Evolutionary conservation across 192 early-diverging fungal genomes (phyloP).

Genomic region (Nowakowskiella sp.): DNA sequence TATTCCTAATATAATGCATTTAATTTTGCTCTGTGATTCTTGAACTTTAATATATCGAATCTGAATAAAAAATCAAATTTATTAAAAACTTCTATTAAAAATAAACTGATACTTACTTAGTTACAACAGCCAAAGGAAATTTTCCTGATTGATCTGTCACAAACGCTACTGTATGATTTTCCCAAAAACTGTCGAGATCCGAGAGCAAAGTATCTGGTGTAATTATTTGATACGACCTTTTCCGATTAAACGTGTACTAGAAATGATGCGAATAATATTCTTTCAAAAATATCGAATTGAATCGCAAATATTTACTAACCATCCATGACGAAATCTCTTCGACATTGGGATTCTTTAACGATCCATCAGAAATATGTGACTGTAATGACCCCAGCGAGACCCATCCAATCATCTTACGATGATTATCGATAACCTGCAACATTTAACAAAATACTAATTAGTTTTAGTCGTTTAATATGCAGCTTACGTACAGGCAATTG

Average conservation of each 20-base stretch:
- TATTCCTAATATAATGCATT: no score
- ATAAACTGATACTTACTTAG: no score
- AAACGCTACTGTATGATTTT: slow-evolving; percentile 71
- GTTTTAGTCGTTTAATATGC: no score
- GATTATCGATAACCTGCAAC: slow-evolving; percentile 56
- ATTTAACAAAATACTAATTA: no score
- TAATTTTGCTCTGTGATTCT: no score
- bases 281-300: background rate
- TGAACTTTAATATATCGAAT: no score
- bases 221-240: slow-evolving; percentile 56
- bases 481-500: no score
- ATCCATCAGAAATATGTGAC: slow-evolving; percentile 43
- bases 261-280: no score
- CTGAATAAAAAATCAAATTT: no score
- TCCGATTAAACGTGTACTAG: no score
- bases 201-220: slow-evolving; percentile 71
- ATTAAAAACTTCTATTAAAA: no score
- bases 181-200: slow-evolving; percentile 76
- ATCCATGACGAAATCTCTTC: slow-evolving; percentile 55
- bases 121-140: slow-evolving; percentile 73
- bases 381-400: slow-evolving; percentile 60
- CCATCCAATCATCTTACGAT: slow-evolving; percentile 66
- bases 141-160: slow-evolving; percentile 71
- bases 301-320: slow-evolving; percentile 26
- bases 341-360: slow-evolving; percentile 9